Conservation (phyloP, 768 basidiomycete species). For the Phylloporus arenicola region DNA sequence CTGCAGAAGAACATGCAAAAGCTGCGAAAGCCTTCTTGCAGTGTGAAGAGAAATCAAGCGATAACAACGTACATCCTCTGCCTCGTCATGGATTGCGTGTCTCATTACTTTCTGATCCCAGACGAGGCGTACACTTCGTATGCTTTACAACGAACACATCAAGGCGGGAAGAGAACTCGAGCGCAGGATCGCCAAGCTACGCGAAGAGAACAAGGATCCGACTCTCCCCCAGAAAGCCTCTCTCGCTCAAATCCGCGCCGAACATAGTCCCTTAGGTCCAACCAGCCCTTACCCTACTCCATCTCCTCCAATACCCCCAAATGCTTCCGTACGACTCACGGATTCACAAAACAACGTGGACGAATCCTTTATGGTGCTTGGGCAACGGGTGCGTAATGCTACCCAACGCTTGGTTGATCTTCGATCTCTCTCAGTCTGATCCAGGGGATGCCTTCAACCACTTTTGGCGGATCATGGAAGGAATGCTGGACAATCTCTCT, state of each 20-base stretch:
- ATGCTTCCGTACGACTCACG: conserved; percentile 30
- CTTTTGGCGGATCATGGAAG: conserved; percentile 86
- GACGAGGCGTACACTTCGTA: conserved; percentile 73
- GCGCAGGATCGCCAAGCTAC: conserved; percentile 63
- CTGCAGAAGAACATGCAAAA: conserved; percentile 67
- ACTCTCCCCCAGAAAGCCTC: conserved; percentile 57
- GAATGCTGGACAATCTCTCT: conserved; percentile 80
- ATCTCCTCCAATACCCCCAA: conserved; percentile 44
- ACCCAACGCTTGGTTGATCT: conserved; percentile 1
- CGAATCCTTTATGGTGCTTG: conserved; percentile 85
- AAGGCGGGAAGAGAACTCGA: conserved; percentile 70
- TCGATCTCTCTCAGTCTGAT: conserved; percentile 48
- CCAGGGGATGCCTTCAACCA: conserved; percentile 84
- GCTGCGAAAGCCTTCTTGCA: conserved; percentile 72
- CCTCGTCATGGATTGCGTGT: no score
- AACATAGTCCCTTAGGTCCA: conserved; percentile 19
- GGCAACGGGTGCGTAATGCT: conserved; percentile 53
- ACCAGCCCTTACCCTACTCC: conserved; percentile 31
- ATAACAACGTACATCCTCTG: conserved; percentile 60
- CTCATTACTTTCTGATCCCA: conserved; percentile 27
- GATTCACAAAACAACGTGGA: conserved; percentile 66
- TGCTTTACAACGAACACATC: conserved; percentile 69
- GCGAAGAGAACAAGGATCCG: conserved; percentile 75
- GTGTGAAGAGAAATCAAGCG: conserved; percentile 67
- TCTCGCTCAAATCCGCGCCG: conserved; percentile 18